A percentile compares a stretch with the other conserved stretches of the same genome.
Conservation (phyloP, 495 filamentous ascomycete genomes). For the Diplogelasinospora grovesii region DNA sequence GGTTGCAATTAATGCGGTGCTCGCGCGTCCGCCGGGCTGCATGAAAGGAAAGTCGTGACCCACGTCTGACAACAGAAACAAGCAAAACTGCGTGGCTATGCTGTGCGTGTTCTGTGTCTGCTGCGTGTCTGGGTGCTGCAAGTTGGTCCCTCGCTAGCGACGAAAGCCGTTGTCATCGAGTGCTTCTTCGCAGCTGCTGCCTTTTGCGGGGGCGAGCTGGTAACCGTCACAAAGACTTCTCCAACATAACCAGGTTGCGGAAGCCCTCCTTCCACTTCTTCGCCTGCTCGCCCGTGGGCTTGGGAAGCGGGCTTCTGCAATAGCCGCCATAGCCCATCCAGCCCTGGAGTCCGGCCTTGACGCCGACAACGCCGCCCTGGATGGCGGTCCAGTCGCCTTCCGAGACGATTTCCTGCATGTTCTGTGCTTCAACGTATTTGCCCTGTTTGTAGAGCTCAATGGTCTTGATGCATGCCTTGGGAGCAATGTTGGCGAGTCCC, state of each 20-base stretch:
- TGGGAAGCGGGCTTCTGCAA: constrained; percentile 70
- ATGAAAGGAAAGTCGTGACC: too few relatives aligned
- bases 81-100: too few relatives aligned
- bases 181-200: too few relatives aligned
- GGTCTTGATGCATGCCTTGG: constrained; percentile 64
- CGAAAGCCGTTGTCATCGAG: too few relatives aligned
- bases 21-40: too few relatives aligned
- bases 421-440: constrained; percentile 63
- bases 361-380: constrained; percentile 77
- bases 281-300: constrained; percentile 53
- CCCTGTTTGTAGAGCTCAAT: constrained; percentile 66
- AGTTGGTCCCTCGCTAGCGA: too few relatives aligned
- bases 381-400: constrained; percentile 84
- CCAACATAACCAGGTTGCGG: constrained; percentile 65
- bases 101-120: too few relatives aligned
- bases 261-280: constrained; percentile 63
- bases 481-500: constrained; percentile 78
- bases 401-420: constrained; percentile 72
- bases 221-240: constrained; percentile 36
- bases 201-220: too few relatives aligned
- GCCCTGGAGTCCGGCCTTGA: constrained; percentile 70
- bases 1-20: too few relatives aligned
- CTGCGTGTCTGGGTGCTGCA: too few relatives aligned
- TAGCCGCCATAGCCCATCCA: constrained; percentile 78
- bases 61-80: too few relatives aligned